Conservation (phyloP, 768 basidiomycete genomes). For the Leucogyrophana mollusca region DNA sequence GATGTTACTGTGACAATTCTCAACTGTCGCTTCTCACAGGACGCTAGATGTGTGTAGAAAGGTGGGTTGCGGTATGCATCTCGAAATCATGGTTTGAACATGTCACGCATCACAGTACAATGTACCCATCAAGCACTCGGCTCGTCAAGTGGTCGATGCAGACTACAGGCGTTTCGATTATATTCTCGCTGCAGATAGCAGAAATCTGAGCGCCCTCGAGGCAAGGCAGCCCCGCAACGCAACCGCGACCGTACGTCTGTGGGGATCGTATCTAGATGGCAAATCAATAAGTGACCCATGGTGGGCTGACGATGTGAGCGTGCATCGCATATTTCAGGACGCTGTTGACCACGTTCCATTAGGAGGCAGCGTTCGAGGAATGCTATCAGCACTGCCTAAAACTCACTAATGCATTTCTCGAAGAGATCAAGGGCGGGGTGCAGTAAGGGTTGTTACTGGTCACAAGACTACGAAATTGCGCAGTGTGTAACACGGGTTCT, state of each 20-base stretch:
- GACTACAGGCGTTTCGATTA: conserved; percentile 81
- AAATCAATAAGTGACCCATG: conserved; percentile 78
- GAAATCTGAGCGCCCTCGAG: conserved; percentile 64
- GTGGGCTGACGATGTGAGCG: conserved; percentile 46
- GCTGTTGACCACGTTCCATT: conserved; percentile 3
- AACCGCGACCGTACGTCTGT: conserved; percentile 70
- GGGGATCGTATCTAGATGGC: conserved; percentile 74
- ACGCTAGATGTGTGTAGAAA: conserved; percentile 70
- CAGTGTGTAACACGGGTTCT: no score
- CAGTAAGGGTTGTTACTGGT: conserved; percentile 8
- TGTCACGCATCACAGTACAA: conserved; percentile 47
- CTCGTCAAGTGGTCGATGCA: conserved; percentile 57
- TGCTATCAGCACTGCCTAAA: conserved; percentile 75
- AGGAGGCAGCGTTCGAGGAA: conserved; percentile 67
- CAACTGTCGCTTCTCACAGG: conserved; percentile 33
- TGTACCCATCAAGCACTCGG: conserved; percentile 67
- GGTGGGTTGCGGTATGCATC: conserved; percentile 35
- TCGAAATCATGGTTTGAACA: conserved; percentile 1
- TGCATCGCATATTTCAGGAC: background rate
- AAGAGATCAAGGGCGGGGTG: conserved; percentile 47
- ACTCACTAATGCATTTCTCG: conserved; percentile 79
- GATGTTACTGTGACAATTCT: background rate
- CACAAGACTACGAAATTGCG: no score
- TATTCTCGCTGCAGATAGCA: conserved; percentile 82
- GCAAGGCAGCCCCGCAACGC: conserved; percentile 49